phyloP scores from a whole-genome alignment of 345 rosid species.

The Hypericum perforatum region DNA sequence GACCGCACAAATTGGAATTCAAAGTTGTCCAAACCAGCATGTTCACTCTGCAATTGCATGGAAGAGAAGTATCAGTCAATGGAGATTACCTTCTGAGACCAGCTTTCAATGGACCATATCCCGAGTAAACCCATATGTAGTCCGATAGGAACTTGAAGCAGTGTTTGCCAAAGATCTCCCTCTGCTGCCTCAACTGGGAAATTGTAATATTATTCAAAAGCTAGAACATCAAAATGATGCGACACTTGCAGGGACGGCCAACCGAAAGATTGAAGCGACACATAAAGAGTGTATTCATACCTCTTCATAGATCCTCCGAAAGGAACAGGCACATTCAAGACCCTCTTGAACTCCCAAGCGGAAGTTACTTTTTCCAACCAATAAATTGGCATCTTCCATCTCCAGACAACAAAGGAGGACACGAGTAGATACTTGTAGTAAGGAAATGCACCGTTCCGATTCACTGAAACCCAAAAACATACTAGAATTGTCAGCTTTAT shows the following conservation, averaged over 20 bases:
- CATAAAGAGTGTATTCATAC: conserved; percentile 21
- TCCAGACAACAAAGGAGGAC: conserved; percentile 68
- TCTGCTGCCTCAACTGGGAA: conserved; percentile 78
- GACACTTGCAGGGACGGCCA: conserved; percentile 11
- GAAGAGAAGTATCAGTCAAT: background rate
- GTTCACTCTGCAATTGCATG: background rate
- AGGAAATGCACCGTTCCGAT: conserved; percentile 51
- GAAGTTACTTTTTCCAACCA: conserved; percentile 25
- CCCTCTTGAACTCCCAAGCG: conserved; percentile 52
- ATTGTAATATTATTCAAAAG: background rate
- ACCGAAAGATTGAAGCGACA: background rate
- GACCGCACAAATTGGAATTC: too few species aligned
- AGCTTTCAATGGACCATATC: conserved; percentile 55
- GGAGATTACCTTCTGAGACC: conserved; percentile 63
- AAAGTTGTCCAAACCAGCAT: background rate
- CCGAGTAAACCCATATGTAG: conserved; percentile 70
- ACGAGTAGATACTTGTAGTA: conserved; percentile 59
- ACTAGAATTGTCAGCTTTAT: too few species aligned
- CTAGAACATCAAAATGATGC: background rate
- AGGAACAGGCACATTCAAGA: conserved; percentile 59
- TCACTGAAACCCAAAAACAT: conserved; percentile 34
- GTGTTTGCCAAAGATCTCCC: conserved; percentile 55
- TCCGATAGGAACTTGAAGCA: conserved; percentile 65
- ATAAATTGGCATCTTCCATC: conserved; percentile 30
- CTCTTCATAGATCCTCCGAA: conserved; percentile 94